These are phyloP conservation scores for Sporisorium scitamineum DNA, from an alignment of 1,284 basidiomycete genomes.

Conservation along the genomic window DNA sequence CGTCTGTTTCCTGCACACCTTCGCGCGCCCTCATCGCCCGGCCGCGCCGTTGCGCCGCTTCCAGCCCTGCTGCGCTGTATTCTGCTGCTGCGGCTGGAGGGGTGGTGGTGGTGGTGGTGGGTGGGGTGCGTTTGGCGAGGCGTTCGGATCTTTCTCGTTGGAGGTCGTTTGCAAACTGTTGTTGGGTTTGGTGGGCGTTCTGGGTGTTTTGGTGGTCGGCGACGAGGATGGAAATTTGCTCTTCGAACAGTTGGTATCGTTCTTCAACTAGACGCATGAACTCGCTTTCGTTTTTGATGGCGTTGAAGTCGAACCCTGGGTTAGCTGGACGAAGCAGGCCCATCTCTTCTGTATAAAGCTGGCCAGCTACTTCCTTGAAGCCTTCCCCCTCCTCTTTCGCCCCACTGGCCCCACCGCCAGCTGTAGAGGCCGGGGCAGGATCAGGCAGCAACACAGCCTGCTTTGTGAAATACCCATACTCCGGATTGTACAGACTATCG, in stretches of 20 bases:
- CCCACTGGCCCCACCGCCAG: too few relatives aligned
- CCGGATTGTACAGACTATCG: slow-evolving; percentile 94
- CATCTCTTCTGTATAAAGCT: slow-evolving; percentile 31
- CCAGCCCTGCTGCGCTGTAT: slow-evolving; percentile 52
- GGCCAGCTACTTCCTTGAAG: slow-evolving; percentile 13
- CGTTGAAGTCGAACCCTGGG: slow-evolving; percentile 77
- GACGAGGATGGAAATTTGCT: slow-evolving; percentile 38
- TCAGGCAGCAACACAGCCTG: slow-evolving; percentile 66
- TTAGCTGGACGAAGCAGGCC: slow-evolving; percentile 30
- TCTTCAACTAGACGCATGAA: slow-evolving; percentile 85
- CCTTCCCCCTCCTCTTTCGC: neutral
- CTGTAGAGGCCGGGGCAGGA: slow-evolving; percentile 8
- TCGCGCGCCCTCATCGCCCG: slow-evolving; percentile 56
- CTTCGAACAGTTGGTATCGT: slow-evolving; percentile 70
- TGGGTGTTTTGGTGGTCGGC: slow-evolving; percentile 11
- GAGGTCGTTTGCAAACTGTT: neutral
- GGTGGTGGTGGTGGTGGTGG: too few relatives aligned
- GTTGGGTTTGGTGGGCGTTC: slow-evolving; percentile 10
- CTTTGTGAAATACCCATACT: slow-evolving; percentile 89
- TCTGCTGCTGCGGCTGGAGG: too few relatives aligned
- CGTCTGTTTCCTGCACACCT: slow-evolving; percentile 61
- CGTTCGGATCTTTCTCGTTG: slow-evolving; percentile 12
- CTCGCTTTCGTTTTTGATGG: slow-evolving; percentile 77
- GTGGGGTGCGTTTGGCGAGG: slow-evolving; percentile 5
- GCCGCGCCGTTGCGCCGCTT: slow-evolving; percentile 51